Conservation (phyloP, 1,284 basidiomycete genomes). For the Peniophora sp. region DNA sequence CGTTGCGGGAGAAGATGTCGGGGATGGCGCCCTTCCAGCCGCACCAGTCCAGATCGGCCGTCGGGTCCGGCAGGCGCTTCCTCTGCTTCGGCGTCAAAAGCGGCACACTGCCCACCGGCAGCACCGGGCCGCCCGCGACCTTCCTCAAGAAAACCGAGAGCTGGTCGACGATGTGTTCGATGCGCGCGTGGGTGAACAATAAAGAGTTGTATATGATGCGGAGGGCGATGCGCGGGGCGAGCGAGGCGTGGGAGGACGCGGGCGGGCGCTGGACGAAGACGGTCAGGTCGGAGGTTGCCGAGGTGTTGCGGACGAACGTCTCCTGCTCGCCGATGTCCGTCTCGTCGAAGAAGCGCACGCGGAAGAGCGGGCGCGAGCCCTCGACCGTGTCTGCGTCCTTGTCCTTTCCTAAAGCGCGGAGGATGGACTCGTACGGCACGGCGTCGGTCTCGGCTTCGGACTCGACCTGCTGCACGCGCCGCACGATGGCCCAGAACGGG, state of each 20-base stretch:
- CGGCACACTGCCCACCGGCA: conserved; percentile 68
- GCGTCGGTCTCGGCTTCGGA: conserved; percentile 79
- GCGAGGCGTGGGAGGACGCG: conserved; percentile 60
- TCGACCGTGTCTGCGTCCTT: conserved; percentile 45
- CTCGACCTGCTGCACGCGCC: conserved; percentile 79
- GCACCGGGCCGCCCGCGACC: conserved; percentile 55
- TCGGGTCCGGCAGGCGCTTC: conserved; percentile 75
- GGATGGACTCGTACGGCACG: conserved; percentile 77
- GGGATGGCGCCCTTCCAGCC: conserved; percentile 96
- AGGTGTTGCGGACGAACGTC: conserved; percentile 73
- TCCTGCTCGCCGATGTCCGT: conserved; percentile 62
- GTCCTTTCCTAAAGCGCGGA: conserved; percentile 66
- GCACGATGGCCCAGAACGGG: conserved; percentile 90
- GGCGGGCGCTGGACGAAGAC: conserved; percentile 69
- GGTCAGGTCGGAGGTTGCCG: conserved; percentile 87
- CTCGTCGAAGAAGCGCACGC: conserved; percentile 95
- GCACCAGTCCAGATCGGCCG: conserved; percentile 91
- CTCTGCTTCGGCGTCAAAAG: conserved; percentile 74
- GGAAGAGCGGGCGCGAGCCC: conserved; percentile 65
- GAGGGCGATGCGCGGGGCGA: conserved; percentile 76
- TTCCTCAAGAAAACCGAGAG: conserved; percentile 76
- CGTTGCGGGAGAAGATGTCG: conserved; percentile 85
- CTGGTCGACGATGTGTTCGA: conserved; percentile 79
- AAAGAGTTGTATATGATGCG: conserved; percentile 93
- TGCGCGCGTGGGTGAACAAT: conserved; percentile 79